Evolutionary conservation across 2,329 filamentous ascomycete genomes (phyloP), one percentile per base, ranked within the genome.

Genomic region (Cytospora chrysosperma): DNA sequence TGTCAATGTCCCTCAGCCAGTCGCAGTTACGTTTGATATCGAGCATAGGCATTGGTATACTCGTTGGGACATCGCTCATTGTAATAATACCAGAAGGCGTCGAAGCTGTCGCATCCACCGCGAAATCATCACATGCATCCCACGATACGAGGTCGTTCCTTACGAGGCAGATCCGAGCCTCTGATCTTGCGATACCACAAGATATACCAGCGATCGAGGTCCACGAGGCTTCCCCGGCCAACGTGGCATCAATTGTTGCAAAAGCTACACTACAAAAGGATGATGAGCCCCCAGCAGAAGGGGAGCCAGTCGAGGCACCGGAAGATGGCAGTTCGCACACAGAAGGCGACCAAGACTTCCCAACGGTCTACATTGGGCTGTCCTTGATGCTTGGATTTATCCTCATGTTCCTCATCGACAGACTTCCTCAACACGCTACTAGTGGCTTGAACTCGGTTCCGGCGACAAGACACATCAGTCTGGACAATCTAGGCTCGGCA

Each of bases 11-110:
- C 63, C 84, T 99, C 28, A 94, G 93, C 32, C 88, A 90, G 65
- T 91, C 92, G 51, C 92, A 97, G 75, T 81, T 98, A 63, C 89
- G 94, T 72, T 81, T 97, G 56, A 91, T 98, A 73, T 96, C 94
- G 26, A 93, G 93, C 63, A 86, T 98, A 74, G 95, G 95, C 59
- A 92, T 97, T 75, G 95, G 95, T 52, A 90, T 99, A 58, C 82
- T 99, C 10, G 93, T 99, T 19, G 95, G 95, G 40, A 98, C 95
- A 30, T 94, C 94, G 1, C 84, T 99, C 68, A 94, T 98, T 68
- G 93, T 99, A 34, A 98, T 99, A 72, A 97, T 99, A 71, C 95
- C 95, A 0, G 95, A 99, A 76, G 95, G 95, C 43, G 89, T 98
- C 65, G 93, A 97, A 74, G 94, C 95, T 3, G 84, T 97, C 63